Conservation (phyloP, 306 rosid genomes). For the Luffa aegyptiaca region DNA sequence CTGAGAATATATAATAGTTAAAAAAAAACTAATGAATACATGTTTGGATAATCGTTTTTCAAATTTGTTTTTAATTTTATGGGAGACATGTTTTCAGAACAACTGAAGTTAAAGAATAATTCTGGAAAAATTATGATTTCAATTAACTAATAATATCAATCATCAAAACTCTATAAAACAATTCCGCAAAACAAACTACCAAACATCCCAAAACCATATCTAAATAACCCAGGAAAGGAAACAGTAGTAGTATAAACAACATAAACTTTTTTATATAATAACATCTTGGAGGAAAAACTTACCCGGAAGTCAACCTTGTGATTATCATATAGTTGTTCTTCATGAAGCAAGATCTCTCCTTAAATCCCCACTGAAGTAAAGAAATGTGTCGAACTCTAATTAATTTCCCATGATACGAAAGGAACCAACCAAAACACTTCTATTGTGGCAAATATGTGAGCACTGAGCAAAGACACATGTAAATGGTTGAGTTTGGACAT, state of each 20-base stretch:
- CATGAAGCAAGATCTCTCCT: constrained; percentile 70
- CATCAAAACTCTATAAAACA: background rate
- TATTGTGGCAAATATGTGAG: background rate
- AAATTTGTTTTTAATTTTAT: no score
- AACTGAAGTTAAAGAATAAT: no score
- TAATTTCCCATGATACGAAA: background rate
- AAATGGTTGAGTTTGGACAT: background rate
- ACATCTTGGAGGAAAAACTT: constrained; percentile 12
- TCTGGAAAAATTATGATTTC: background rate
- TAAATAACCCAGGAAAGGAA: background rate
- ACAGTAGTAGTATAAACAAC: background rate
- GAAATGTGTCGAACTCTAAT: background rate
- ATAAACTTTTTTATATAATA: background rate
- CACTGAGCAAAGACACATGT: background rate
- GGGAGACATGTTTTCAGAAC: background rate
- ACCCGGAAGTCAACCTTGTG: constrained; percentile 76
- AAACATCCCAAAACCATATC: background rate
- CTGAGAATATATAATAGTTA: background rate
- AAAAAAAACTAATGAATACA: background rate
- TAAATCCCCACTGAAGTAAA: constrained; percentile 63
- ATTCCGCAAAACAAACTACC: background rate
- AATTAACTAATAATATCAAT: background rate
- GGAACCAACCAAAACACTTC: background rate
- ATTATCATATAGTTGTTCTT: constrained; percentile 65
- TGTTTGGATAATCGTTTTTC: background rate